Base-by-base conservation (phyloP, 345 rosid species). In the Toxicodendron radicans region DNA sequence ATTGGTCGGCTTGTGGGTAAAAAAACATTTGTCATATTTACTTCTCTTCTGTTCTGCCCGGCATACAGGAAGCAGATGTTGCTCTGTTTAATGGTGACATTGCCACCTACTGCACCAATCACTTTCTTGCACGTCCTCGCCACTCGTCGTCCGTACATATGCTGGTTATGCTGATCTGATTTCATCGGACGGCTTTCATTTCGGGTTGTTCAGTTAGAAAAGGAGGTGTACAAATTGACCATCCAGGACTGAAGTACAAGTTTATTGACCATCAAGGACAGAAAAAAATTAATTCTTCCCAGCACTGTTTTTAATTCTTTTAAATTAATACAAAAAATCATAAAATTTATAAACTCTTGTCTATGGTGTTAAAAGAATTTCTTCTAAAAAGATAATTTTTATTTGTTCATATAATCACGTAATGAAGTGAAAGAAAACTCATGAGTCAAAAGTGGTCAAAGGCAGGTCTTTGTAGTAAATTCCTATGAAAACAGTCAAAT, bases 101-200 rank as follows among this genome's bases (percentile, higher is more conserved):
- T 51, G 58, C 59, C 71, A 17, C 58, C 58, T 16, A 49, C 58
- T 49, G 5, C 0, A 13, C 41, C 41, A 49, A 51, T 51, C 43
- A 51, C 3, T 3, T 17, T 7, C 58, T 1, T 67, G 45, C 71
- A 51, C 59, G 71, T 67, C 58, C 51, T 51, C 24, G 1, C 7
- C 20, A n/a, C 24, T 0, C 0, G 59, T 30, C 56, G 1, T 3
- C 57, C 41, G 21, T 16, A 7, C 56, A 13, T 41, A 13, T 16
- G 30, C n/a, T n/a, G n/a, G n/a, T n/a, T n/a, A n/a, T n/a, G 16
- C 10, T 16, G 16, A 16, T 27, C 14, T 11, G 1, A 30, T 64
- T 41, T 66, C 21, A 66, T 66, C 70, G 6, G 56, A 66, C 69
- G 70, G 70, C 56, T 23, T 14, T 46, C 70, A 24, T 1, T 45